Conservation (phyloP, 208 protist genomes). For the Trypanosoma melophagium region DNA sequence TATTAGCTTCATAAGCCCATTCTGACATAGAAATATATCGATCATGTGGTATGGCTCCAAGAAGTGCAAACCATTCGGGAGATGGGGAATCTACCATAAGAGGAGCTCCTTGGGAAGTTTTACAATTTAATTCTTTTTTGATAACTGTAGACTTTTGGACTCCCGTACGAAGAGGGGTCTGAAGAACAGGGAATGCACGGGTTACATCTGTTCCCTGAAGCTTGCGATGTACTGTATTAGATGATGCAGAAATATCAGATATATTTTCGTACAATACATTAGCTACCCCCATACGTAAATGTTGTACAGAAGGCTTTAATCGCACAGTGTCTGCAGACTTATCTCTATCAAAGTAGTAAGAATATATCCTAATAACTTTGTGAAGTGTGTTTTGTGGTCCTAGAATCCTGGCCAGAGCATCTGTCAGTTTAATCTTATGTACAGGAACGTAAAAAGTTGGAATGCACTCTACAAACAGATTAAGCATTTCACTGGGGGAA, state of each 20-base stretch:
- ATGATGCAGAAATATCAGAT: conserved; percentile 23
- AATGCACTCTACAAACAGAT: conserved; percentile 81
- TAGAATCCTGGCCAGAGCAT: conserved; percentile 36
- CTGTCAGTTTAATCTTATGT: conserved; percentile 45
- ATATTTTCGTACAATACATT: conserved; percentile 51
- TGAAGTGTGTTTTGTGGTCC: conserved; percentile 52
- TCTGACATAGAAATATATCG: conserved; percentile 16
- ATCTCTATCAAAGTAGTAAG: conserved; percentile 71
- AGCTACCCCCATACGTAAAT: conserved; percentile 48
- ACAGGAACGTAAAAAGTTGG: conserved; percentile 73
- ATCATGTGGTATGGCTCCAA: conserved; percentile 19
- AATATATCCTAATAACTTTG: conserved; percentile 61
- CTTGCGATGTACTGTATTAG: conserved; percentile 8
- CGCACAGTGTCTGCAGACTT: conserved; percentile 40
- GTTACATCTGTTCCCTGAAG: conserved; percentile 31
- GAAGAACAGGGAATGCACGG: conserved; percentile 32
- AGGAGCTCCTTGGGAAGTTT: neutral
- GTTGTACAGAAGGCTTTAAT: conserved; percentile 37
- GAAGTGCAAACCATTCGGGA: conserved; percentile 12
- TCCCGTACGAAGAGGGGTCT: conserved; percentile 26
- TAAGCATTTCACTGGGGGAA: conserved; percentile 65
- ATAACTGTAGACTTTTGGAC: neutral
- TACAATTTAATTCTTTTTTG: neutral
- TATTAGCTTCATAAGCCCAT: conserved; percentile 7
- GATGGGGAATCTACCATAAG: neutral